phyloP scores from a whole-genome alignment of 345 rosid species.

The Melaleuca alternifolia region DNA sequence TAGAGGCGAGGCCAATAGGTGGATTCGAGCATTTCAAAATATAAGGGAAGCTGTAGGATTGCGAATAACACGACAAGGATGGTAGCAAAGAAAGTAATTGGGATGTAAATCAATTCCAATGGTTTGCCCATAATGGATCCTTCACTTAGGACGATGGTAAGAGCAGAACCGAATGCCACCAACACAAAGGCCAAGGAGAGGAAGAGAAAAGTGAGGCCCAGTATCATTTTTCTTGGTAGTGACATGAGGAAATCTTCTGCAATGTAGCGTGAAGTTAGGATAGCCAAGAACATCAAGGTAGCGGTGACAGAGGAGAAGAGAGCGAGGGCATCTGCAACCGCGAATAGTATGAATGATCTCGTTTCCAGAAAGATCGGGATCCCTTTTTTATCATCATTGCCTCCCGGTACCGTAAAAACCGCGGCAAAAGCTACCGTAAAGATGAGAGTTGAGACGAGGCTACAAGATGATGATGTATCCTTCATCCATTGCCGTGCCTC shows the following conservation, averaged over 20 bases:
- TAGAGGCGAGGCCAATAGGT: background rate
- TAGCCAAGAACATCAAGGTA: background rate
- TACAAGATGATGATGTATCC: background rate
- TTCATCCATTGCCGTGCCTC: background rate
- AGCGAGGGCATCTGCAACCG: fast-evolving
- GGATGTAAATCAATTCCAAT: background rate
- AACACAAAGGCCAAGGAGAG: background rate
- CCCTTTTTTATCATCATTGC: fast-evolving
- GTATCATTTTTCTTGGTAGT: background rate
- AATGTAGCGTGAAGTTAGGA: background rate
- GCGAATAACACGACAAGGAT: background rate
- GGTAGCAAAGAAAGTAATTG: background rate
- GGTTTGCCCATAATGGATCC: no score
- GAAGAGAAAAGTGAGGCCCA: background rate
- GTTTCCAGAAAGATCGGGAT: fast-evolving
- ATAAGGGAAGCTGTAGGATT: background rate
- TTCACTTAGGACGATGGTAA: background rate
- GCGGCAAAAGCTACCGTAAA: background rate
- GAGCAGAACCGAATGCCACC: background rate
- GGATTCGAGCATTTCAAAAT: background rate
- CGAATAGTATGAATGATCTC: background rate
- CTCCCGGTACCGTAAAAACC: background rate
- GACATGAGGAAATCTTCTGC: background rate
- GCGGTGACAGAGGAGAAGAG: background rate
- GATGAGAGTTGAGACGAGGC: background rate